phyloP scores from a whole-genome alignment of 1,139 yeast genomes.

The Kodamaea alishanica region DNA sequence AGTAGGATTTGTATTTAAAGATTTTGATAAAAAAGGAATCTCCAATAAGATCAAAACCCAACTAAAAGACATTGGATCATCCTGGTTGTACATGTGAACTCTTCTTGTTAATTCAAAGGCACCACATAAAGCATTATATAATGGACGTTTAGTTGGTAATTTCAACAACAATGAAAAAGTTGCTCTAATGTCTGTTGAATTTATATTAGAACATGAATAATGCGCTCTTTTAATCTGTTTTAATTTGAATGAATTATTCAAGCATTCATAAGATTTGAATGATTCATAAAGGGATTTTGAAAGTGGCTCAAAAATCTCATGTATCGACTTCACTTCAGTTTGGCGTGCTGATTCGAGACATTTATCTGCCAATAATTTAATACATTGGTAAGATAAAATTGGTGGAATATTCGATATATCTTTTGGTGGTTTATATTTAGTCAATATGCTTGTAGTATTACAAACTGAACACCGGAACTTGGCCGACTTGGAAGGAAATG shows the following conservation, averaged over 20 bases:
- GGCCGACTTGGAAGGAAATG: slow-evolving; percentile 41
- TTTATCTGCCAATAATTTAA: slow-evolving; percentile 27
- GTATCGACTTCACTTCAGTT: slow-evolving; percentile 18
- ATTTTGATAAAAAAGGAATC: slow-evolving; percentile 52
- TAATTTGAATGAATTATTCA: slow-evolving; percentile 50
- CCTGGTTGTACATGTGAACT: slow-evolving; percentile 30
- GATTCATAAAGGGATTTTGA: slow-evolving; percentile 39
- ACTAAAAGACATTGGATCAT: slow-evolving; percentile 37
- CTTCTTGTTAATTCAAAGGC: slow-evolving; percentile 47
- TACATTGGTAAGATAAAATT: slow-evolving; percentile 23
- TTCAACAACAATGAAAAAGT: slow-evolving; percentile 41
- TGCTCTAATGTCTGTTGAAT: slow-evolving; percentile 40
- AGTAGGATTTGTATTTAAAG: slow-evolving; percentile 31
- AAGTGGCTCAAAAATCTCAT: slow-evolving; percentile 48
- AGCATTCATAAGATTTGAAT: slow-evolving; percentile 37
- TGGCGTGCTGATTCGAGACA: slow-evolving; percentile 21
- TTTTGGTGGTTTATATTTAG: slow-evolving; percentile 7
- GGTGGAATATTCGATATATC: slow-evolving; percentile 12
- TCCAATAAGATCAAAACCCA: slow-evolving; percentile 64
- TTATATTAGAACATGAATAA: slow-evolving; percentile 43
- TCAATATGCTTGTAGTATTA: slow-evolving; percentile 44
- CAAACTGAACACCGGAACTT: slow-evolving; percentile 60
- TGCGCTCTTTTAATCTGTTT: slow-evolving; percentile 22
- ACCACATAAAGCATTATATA: slow-evolving; percentile 49
- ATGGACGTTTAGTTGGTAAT: slow-evolving; percentile 60